These are phyloP conservation scores for Nannizzia gypsea DNA, from an alignment of 2,329 filamentous ascomycete species.

Conservation along the genomic window DNA sequence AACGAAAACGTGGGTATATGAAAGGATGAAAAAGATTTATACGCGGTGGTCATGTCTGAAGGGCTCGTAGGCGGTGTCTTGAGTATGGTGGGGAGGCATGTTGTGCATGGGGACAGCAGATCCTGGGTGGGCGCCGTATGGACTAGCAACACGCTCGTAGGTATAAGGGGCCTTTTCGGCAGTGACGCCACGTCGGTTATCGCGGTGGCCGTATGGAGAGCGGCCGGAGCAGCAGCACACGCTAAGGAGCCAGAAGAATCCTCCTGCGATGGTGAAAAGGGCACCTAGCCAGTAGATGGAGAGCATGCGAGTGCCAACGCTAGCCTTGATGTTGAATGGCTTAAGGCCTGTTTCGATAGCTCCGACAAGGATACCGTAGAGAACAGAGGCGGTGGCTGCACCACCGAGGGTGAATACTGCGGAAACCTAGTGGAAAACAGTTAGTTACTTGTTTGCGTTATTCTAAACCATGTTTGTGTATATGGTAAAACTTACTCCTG, in stretches of 20 bases:
- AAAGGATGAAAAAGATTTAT: neutral
- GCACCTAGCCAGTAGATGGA: constrained; percentile 66
- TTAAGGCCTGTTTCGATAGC: constrained; percentile 56
- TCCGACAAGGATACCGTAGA: constrained; percentile 58
- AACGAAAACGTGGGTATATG: neutral
- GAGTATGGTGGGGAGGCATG: constrained; percentile 7
- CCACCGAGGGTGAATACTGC: constrained; percentile 51
- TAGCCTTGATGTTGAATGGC: constrained; percentile 57
- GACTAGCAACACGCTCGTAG: constrained; percentile 43
- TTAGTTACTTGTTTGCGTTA: constrained; percentile 10
- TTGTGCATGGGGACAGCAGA: constrained; percentile 8
- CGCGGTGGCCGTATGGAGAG: constrained; percentile 36
- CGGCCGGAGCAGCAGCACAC: constrained; percentile 81
- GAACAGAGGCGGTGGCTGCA: constrained; percentile 61
- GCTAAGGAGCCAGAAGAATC: constrained; percentile 83
- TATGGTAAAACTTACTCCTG: constrained; percentile 46
- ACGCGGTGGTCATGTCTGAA: constrained; percentile 13
- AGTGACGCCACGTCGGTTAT: constrained; percentile 31
- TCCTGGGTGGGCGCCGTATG: constrained; percentile 11
- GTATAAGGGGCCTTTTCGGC: constrained; percentile 52
- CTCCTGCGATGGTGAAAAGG: constrained; percentile 61
- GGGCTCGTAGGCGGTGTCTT: constrained; percentile 14
- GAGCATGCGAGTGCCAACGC: constrained; percentile 58
- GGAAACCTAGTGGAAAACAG: constrained; percentile 29
- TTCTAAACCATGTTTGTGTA: constrained; percentile 9